Conservation (phyloP, 768 basidiomycete genomes). For the Phallus indusiatus region DNA sequence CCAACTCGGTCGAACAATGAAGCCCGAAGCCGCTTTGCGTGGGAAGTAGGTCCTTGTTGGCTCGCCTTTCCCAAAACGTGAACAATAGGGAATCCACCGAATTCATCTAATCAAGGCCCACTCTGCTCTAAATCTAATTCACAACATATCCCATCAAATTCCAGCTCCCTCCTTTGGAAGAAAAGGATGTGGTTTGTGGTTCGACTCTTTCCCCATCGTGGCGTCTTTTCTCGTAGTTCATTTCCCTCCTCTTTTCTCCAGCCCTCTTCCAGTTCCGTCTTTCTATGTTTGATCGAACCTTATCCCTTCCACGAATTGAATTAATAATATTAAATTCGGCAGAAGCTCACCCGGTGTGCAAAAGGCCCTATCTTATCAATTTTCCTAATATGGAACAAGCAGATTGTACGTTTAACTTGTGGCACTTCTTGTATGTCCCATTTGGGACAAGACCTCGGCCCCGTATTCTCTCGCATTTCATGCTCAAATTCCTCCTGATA, state of each 20-base stretch:
- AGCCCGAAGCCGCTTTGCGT: background rate
- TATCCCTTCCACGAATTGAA: background rate
- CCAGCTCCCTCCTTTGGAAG: background rate
- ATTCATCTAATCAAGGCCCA: background rate
- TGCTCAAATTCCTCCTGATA: background rate
- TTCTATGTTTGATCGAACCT: background rate
- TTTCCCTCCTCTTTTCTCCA: background rate
- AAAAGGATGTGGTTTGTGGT: background rate
- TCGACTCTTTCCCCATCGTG: background rate
- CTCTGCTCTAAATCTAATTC: background rate
- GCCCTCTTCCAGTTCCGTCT: background rate
- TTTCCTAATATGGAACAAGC: slow-evolving; percentile 1
- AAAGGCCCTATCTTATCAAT: slow-evolving; percentile 4
- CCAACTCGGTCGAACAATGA: slow-evolving; percentile 7
- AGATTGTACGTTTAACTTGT: background rate
- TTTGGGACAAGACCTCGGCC: background rate
- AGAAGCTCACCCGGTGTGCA: background rate
- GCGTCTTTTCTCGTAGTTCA: background rate
- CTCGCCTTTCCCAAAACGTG: background rate
- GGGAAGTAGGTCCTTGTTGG: slow-evolving; percentile 12
- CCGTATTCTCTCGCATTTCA: background rate
- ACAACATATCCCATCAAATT: background rate
- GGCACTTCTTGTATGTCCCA: background rate
- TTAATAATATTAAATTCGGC: background rate
- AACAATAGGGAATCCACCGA: slow-evolving; percentile 6